These are phyloP conservation scores for Globisporangium uncinulatum DNA, from an alignment of 352 stramenopile species.

Conservation along the genomic window DNA sequence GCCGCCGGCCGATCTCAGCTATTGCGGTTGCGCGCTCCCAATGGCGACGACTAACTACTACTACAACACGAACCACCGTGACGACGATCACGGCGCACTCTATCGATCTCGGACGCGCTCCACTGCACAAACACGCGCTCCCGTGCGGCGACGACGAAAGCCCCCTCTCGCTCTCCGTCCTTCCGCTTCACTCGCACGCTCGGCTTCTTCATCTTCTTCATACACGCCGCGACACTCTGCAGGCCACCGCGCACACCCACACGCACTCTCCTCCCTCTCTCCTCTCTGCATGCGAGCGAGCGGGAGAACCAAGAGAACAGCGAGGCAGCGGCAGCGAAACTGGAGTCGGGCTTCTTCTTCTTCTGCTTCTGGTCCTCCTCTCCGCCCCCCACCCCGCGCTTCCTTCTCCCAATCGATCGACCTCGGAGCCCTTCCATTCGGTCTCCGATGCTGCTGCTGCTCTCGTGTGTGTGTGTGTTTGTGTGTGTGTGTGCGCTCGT, in stretches of 20 bases:
- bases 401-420: conserved; percentile 6
- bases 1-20: background rate
- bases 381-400: background rate
- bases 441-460: conserved; percentile 8
- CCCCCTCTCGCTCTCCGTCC: background rate
- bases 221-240: background rate
- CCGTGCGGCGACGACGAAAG: background rate
- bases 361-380: background rate
- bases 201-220: background rate
- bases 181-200: background rate
- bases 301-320: background rate
- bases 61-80: conserved; percentile 1
- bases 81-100: conserved; percentile 1
- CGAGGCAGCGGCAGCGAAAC: background rate
- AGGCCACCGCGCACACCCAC: background rate
- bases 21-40: background rate
- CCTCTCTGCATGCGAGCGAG: background rate
- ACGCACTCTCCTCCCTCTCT: background rate
- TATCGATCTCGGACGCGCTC: conserved; percentile 2
- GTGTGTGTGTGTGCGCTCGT: background rate
- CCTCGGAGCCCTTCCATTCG: conserved; percentile 16
- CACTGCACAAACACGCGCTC: conserved; percentile 1
- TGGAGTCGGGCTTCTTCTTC: background rate
- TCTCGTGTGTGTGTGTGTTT: conserved; percentile 1
- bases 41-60: conserved; percentile 2